These are phyloP conservation scores for Aschersonia sp. DNA, from an alignment of 2,329 filamentous ascomycete species.

Conservation along the genomic window DNA sequence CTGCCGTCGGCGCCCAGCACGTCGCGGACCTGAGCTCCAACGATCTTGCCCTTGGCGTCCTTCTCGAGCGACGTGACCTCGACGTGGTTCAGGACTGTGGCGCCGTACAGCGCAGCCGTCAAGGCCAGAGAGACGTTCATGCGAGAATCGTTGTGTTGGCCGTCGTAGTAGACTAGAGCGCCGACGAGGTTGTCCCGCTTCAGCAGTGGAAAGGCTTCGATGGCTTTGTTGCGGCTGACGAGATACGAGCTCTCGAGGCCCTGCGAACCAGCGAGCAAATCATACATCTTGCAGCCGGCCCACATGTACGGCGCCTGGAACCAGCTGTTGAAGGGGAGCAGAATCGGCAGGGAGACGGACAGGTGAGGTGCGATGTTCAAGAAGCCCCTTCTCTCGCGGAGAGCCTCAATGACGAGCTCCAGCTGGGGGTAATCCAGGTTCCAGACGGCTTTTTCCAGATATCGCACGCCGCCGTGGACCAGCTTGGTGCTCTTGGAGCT, in stretches of 20 bases:
- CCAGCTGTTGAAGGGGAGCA: constrained; percentile 71
- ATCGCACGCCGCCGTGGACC: constrained; percentile 72
- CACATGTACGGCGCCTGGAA: constrained; percentile 69
- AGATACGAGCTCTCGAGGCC: constrained; percentile 78
- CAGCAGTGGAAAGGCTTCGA: constrained; percentile 67
- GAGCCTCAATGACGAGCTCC: constrained; percentile 63
- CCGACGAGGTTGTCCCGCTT: constrained; percentile 60
- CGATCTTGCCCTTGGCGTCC: constrained; percentile 52
- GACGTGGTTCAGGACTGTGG: constrained; percentile 67
- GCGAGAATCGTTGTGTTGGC: constrained; percentile 73
- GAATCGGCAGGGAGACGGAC: constrained; percentile 67
- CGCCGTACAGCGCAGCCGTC: constrained; percentile 67
- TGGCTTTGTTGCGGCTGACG: constrained; percentile 59
- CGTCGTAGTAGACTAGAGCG: constrained; percentile 75
- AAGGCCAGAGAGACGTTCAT: constrained; percentile 78
- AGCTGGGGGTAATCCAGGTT: constrained; percentile 77
- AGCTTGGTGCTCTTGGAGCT: constrained; percentile 82
- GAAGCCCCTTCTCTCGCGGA: constrained; percentile 73
- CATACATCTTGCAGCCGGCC: constrained; percentile 61
- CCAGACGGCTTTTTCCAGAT: constrained; percentile 76
- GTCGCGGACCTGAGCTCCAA: constrained; percentile 41
- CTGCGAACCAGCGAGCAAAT: constrained; percentile 66
- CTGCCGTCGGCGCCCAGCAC: constrained; percentile 47
- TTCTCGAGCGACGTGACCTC: constrained; percentile 64
- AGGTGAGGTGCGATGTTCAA: constrained; percentile 72